Evolutionary conservation across 139 green algal species (phyloP), one percentile per base, ranked within the genome.

Genomic region (Coccomyxa sp.): DNA sequence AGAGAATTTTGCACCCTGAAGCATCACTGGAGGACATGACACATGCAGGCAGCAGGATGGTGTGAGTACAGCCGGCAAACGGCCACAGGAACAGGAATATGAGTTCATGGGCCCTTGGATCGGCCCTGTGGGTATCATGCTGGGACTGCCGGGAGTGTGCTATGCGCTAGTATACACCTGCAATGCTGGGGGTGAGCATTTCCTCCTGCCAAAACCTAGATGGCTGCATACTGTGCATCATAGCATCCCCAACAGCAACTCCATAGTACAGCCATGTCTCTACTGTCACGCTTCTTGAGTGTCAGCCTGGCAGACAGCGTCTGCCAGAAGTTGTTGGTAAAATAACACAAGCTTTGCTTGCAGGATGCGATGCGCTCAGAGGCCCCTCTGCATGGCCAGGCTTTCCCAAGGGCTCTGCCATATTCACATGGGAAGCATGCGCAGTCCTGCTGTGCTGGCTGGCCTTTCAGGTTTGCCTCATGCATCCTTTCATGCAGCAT

Each of bases 81-180:
- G 22, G 22, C 18, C 50, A 64, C 3, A 64, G 22, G 50, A 39
- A 39, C 38, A 7, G 14, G 40, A 87, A 33, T 93, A 83, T 81
- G 89, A 94, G 44, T 94, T 94, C 74, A 84, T 89, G 33, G 90
- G 90, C n/a, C 90, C 90, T 2, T 78, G 78, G 16, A n/a, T 93
- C 7, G 90, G 90, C 12, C 89, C 90, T 33, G 16, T 90, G 22
- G 81, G 44, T 39, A 91, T 94, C 73, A 79, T 93, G 35, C 36
- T 90, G 1, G 86, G 83, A 50, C 82, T 94, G 18, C 90, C 90
- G 7, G 33, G 55, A 0, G 88, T 94, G 7, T 88, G 81, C 78
- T 94, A 93, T 69, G 77, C 34, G 12, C 79, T 93, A 3, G 81
- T 89, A 0, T 84, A 82, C 75, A 64, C 39, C 31, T 93, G 88